Base-by-base conservation (phyloP, 2,329 filamentous ascomycete species). In the Pseudogymnoascus sp. region DNA sequence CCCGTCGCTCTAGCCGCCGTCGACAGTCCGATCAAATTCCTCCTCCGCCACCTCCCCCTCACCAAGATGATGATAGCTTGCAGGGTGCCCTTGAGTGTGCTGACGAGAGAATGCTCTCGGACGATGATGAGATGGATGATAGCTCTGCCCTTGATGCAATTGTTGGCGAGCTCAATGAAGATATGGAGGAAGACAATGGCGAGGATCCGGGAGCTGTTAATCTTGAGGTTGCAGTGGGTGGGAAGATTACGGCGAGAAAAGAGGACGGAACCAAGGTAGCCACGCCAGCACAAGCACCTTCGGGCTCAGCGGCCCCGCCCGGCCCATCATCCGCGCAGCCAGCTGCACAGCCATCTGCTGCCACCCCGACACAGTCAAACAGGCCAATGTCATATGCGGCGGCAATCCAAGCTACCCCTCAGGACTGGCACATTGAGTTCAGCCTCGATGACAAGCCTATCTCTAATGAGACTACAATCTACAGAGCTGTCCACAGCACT, bases 361-460 rank as follows among this genome's bases (percentile, higher is more conserved):
- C 66, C 61, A 77, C 77, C 1, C 75, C 79, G 19, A 74, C 79
- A 1, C 70, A 74, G 58, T 76, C 85, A 13, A 80, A 85, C 8
- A 81, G 86, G 8, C 81, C 86, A 2, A 83, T 90, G 73, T 90
- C 91, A 0, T 96, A 96, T 71, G 87, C 91, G 21, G 88, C 89
- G 58, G 90, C 90, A 3, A 82, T 95, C 58, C 89, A 92, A 66
- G 79, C 89, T 12, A 78, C 83, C 0, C 90, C 92, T 1, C 88
- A 95, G 69, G 92, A 97, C 69, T 99, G 94, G 94, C 92, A 99
- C 68, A 91, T 99, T 62, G 90, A 97, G 69, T 99, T 99, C 74
- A 92, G 84, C 65, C 82, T 97, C 57, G 88, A 95, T 64, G 88
- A 82, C 59, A 90, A 91, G 71, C 81, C 88, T 1, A 88, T 99